Percentiles rank a stretch among this genome's conserved stretches.
phyloP scores from a whole-genome alignment of 1,284 basidiomycete species.

The Caloboletus inedulis region DNA sequence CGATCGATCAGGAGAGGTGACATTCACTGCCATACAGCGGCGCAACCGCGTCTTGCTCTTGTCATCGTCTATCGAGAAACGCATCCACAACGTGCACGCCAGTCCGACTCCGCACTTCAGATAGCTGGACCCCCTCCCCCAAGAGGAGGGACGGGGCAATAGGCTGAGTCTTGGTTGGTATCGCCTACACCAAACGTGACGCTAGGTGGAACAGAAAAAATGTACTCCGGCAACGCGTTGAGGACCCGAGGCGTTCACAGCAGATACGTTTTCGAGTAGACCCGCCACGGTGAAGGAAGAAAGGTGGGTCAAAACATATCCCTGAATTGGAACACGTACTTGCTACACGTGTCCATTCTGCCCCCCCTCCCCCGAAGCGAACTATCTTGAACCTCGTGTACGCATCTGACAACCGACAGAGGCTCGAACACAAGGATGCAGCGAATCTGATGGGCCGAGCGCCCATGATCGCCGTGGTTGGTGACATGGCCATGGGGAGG shows the following conservation, averaged over 20 bases:
- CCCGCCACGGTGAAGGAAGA: background rate
- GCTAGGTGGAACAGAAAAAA: background rate
- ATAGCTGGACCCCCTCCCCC: background rate
- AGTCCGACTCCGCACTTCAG: background rate
- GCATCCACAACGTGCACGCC: background rate
- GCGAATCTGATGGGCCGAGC: conserved; percentile 2
- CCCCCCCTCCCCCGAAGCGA: conserved; percentile 8
- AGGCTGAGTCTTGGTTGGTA: too few species aligned
- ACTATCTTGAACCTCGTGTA: conserved; percentile 9
- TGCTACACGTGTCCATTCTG: background rate
- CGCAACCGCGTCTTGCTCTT: background rate
- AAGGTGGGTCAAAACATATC: conserved; percentile 10
- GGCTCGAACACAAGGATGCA: background rate
- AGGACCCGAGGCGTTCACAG: too few species aligned
- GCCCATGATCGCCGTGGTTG: conserved; percentile 10
- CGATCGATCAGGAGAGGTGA: background rate
- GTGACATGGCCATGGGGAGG: background rate
- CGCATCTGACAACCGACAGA: too few species aligned
- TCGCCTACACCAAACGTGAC: background rate
- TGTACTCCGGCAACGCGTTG: background rate
- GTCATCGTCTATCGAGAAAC: background rate
- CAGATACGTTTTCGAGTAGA: background rate
- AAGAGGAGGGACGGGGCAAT: background rate
- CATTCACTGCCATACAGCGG: background rate
- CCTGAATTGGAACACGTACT: conserved; percentile 1